A percentile compares a stretch with the other conserved stretches of the same genome.
These are phyloP conservation scores for Neurospora sp. DNA, from an alignment of 495 filamentous ascomycete species.

Conservation along the genomic window DNA sequence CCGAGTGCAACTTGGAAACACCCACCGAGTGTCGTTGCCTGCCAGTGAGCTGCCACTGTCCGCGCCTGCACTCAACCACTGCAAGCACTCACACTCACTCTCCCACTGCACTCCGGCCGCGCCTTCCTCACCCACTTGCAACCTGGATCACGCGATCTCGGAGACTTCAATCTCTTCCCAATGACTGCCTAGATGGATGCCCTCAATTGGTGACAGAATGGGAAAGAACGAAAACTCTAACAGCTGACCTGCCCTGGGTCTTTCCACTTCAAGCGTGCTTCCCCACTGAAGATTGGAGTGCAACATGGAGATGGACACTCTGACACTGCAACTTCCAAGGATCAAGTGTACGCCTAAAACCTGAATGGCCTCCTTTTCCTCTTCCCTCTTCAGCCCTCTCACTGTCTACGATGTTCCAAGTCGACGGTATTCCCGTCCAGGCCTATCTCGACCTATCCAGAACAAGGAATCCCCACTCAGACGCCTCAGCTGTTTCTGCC, in stretches of 20 bases:
- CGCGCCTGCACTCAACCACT: not conserved
- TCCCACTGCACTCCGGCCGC: not conserved
- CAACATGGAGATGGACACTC: not conserved
- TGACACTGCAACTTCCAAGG: not conserved
- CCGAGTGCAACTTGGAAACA: not conserved
- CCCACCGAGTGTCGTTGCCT: not conserved
- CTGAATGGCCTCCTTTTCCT: not conserved
- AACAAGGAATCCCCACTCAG: not conserved
- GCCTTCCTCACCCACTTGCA: not conserved
- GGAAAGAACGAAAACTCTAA: not conserved
- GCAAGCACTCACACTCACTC: not conserved
- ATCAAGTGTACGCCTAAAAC: not conserved
- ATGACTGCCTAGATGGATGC: not conserved
- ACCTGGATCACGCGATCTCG: not conserved
- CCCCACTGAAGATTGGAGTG: not conserved
- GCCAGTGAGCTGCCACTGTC: not conserved
- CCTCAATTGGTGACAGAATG: not conserved
- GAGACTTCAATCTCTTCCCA: not conserved
- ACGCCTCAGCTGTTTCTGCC: not conserved
- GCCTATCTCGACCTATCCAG: not conserved
- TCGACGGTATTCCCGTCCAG: not conserved
- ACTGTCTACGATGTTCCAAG: not conserved
- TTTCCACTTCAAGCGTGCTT: not conserved
- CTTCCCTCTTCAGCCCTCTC: not conserved
- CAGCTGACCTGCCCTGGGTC: not conserved